Evolutionary conservation across 148 eudicot genomes (phyloP), one percentile per base, ranked within the genome.

Genomic region (Nepenthes gracilis): DNA sequence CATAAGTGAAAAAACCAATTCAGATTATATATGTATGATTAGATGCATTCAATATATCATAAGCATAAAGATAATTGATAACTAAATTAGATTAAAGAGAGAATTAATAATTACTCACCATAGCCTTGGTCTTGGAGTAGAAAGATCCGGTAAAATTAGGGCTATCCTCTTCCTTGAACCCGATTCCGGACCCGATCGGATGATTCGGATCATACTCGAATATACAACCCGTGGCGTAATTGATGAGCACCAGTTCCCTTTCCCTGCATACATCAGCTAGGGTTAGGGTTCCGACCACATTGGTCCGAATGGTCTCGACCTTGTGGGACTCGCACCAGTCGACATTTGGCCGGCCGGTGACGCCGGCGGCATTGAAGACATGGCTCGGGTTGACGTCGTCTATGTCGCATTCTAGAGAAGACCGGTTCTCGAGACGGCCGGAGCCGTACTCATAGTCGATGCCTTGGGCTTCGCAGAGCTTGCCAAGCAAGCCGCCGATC

Each of bases 81-180:
- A 12, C 32, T 6, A 32, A 13, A 52, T 52, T 54, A 15, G 43
- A 23, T 7, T 0, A 47, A 2, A 12, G n/a, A 36, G 34, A 6
- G 7, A 47, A 10, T 6, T 32, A 23, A 9, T 32, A 23, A 9
- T 43, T 3, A 58, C 75, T 57, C 69, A 88, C 96, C 96, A 88
- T 88, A 33, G 96, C 96, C 74, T 88, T 88, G 62, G 96, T 88
- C 91, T 88, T 88, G 73, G 96, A 88, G 36, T 88, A 88, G 61
- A 73, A 88, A 33, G 88, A 83, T 12, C 96, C 96, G 38, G 77
- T 38, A 55, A 87, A 87, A 66, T 87, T 87, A 5, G 95, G 87
- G 4, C 73, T 76, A 60, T 87, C 95, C 64, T 78, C 88, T 62
- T 88, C 96, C 81, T 80, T 83, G 54, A 88, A 88, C 52, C 96